Percentiles rank a stretch among this genome's conserved stretches.
These are phyloP conservation scores for Termitomyces eurrhizus DNA, from an alignment of 768 basidiomycete species.

Conservation along the genomic window DNA sequence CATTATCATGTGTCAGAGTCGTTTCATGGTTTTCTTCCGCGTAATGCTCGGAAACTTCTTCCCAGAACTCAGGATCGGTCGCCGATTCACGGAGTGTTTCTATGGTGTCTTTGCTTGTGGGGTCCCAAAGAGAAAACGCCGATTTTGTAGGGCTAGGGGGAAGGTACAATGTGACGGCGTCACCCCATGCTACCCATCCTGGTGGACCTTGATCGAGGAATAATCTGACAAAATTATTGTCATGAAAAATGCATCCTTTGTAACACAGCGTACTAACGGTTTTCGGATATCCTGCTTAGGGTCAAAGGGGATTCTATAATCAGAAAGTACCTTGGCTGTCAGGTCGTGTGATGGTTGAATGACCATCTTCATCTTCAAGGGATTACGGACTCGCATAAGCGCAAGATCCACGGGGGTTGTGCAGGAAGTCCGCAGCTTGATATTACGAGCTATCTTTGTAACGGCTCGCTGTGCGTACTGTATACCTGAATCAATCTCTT, in stretches of 20 bases:
- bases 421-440: conserved; percentile 79
- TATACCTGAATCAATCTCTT: neutral
- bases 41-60: conserved; percentile 62
- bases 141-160: conserved; percentile 44
- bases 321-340: conserved; percentile 51
- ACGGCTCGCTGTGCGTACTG: conserved; percentile 72
- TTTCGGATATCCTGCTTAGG: conserved; percentile 25
- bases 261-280: conserved; percentile 37
- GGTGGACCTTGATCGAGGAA: conserved; percentile 53
- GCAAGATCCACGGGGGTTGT: conserved; percentile 52
- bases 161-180: conserved; percentile 40
- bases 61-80: conserved; percentile 57
- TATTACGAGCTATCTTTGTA: conserved; percentile 71
- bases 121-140: conserved; percentile 60
- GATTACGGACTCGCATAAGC: conserved; percentile 61
- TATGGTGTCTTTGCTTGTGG: conserved; percentile 45
- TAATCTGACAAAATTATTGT: conserved; percentile 29
- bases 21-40: conserved; percentile 76
- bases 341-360: conserved; percentile 48
- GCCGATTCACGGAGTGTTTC: conserved; percentile 46
- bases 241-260: neutral
- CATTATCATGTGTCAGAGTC: conserved; percentile 60
- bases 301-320: conserved; percentile 51
- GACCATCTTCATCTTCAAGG: conserved; percentile 50
- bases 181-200: conserved; percentile 70